Evolutionary conservation across 2,329 filamentous ascomycete species (phyloP).

Genomic region (Botrytis pseudocinerea): DNA sequence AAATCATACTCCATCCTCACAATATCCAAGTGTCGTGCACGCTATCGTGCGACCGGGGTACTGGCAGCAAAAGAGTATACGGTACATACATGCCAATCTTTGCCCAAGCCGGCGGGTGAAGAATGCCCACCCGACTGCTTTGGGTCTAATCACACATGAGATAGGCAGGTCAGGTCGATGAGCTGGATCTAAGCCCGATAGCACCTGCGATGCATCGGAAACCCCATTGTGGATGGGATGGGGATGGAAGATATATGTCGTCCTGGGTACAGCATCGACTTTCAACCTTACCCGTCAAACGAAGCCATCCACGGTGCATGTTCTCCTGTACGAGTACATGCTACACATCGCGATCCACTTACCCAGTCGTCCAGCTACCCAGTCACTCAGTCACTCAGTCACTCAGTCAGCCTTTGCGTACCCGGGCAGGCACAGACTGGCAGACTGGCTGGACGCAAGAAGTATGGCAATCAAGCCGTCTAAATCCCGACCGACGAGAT

Average conservation of each 20-base stretch:
- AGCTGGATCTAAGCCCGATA: neutral
- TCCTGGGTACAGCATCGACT: neutral
- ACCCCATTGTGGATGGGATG: neutral
- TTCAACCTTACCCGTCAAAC: neutral
- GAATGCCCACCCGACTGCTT: neutral
- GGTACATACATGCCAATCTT: conserved; percentile 1
- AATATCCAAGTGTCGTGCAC: no score
- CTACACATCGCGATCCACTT: neutral
- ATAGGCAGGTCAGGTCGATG: neutral
- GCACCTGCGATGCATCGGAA: neutral
- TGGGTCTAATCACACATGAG: neutral
- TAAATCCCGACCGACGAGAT: conserved; percentile 5
- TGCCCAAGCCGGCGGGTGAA: neutral
- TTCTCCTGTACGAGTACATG: neutral
- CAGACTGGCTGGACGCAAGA: neutral
- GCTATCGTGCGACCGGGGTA: neutral
- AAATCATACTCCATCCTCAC: no score
- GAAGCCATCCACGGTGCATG: neutral
- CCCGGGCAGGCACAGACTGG: neutral
- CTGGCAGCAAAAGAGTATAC: neutral
- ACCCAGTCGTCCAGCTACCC: neutral
- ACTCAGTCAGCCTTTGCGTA: neutral
- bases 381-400: no score
- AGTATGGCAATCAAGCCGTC: neutral
- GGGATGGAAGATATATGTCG: neutral